phyloP scores from a whole-genome alignment of 2,329 filamentous ascomycete species.

The Colletotrichum viniferum region DNA sequence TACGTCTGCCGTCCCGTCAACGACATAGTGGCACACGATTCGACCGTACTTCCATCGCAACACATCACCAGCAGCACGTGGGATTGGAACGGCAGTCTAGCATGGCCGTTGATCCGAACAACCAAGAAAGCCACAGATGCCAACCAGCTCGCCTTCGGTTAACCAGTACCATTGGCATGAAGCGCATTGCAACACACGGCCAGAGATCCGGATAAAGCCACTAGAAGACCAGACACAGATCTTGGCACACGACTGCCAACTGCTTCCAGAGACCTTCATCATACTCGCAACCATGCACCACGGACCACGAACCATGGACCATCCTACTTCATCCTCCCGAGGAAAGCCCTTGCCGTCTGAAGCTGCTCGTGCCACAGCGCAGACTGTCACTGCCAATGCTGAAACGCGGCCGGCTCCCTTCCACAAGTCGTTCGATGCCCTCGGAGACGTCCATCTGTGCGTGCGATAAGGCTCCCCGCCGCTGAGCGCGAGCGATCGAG shows the following conservation, averaged over 20 bases:
- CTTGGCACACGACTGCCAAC: background rate
- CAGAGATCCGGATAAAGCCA: background rate
- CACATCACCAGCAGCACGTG: background rate
- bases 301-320: background rate
- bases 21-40: background rate
- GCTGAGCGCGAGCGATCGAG: background rate
- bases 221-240: background rate
- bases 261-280: background rate
- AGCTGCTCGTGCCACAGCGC: slow-evolving; percentile 16
- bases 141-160: background rate
- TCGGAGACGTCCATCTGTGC: background rate
- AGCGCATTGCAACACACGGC: background rate
- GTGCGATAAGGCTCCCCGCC: background rate
- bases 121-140: background rate
- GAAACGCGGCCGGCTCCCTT: slow-evolving; percentile 13
- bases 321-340: slow-evolving; percentile 3
- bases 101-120: background rate
- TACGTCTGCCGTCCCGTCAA: background rate
- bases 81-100: background rate
- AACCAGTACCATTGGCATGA: background rate
- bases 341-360: slow-evolving; percentile 17
- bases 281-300: background rate
- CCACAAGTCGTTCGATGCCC: slow-evolving; percentile 4
- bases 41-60: background rate
- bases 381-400: slow-evolving; percentile 9